phyloP scores from a whole-genome alignment of 2,329 filamentous ascomycete species.

The Boeremia exigua region DNA sequence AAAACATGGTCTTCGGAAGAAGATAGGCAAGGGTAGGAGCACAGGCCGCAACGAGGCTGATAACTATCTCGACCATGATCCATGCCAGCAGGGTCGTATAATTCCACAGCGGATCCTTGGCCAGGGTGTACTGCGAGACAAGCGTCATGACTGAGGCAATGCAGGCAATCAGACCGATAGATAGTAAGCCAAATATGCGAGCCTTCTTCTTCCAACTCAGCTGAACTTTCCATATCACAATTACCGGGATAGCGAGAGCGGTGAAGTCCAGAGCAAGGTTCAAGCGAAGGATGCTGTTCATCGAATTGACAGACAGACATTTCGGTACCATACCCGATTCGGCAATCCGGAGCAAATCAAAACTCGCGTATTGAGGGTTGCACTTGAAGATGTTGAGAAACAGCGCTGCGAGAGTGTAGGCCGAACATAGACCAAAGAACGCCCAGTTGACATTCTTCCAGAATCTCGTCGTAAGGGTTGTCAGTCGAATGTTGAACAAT shows the following conservation, averaged over 20 bases:
- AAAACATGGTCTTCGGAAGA: slow-evolving; percentile 4
- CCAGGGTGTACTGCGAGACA: slow-evolving; percentile 9
- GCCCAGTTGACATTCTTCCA: slow-evolving; percentile 11
- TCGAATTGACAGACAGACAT: slow-evolving; percentile 7
- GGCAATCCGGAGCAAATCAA: slow-evolving; percentile 9
- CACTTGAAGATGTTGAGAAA: slow-evolving; percentile 13
- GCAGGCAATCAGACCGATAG: slow-evolving; percentile 11
- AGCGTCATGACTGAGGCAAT: slow-evolving; percentile 14
- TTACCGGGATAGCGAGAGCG: slow-evolving; percentile 9
- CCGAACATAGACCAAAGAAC: slow-evolving; percentile 7
- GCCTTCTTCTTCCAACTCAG: slow-evolving; percentile 12
- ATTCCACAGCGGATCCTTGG: slow-evolving; percentile 10
- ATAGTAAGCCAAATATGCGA: slow-evolving; percentile 10
- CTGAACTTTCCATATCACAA: slow-evolving; percentile 12
- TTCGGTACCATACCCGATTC: slow-evolving; percentile 9
- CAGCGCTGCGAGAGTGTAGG: slow-evolving; percentile 3
- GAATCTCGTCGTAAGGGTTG: slow-evolving; percentile 7
- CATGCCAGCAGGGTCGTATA: slow-evolving; percentile 11
- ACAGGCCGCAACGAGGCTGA: slow-evolving; percentile 12
- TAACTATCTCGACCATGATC: slow-evolving; percentile 12
- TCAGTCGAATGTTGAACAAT: slow-evolving; percentile 13
- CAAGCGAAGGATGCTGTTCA: slow-evolving; percentile 13
- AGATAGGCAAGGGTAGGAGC: slow-evolving; percentile 13
- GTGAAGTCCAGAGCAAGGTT: slow-evolving; percentile 14
- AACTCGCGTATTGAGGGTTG: slow-evolving; percentile 11